phyloP scores from a whole-genome alignment of 2,329 filamentous ascomycete genomes.

The Parafenestella ontariensis region DNA sequence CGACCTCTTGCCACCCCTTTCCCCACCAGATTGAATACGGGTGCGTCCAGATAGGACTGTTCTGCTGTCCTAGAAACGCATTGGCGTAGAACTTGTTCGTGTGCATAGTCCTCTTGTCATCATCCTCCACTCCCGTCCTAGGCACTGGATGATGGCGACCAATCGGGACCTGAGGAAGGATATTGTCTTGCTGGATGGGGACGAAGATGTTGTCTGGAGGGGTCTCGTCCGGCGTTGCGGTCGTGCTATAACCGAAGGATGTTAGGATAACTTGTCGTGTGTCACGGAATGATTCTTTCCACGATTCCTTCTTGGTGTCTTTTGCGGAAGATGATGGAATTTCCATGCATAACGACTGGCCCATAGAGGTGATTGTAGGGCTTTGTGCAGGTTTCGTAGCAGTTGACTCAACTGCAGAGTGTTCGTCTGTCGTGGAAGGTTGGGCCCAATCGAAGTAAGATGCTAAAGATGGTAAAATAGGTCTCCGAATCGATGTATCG shows the following conservation, averaged over 20 bases:
- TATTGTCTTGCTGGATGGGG: conserved; percentile 50
- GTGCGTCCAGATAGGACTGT: conserved; percentile 73
- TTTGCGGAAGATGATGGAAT: background rate
- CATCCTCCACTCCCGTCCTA: conserved; percentile 47
- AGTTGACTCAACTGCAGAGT: background rate
- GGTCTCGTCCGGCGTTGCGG: conserved; percentile 5
- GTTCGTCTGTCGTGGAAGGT: background rate
- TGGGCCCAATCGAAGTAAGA: background rate
- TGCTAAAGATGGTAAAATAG: background rate
- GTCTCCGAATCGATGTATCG: background rate
- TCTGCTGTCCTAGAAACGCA: conserved; percentile 77
- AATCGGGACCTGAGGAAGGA: conserved; percentile 51
- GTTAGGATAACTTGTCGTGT: conserved; percentile 16
- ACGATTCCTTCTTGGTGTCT: conserved; percentile 4
- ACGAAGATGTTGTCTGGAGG: conserved; percentile 50
- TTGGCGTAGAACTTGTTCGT: conserved; percentile 79
- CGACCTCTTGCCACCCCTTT: conserved; percentile 56
- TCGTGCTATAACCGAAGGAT: conserved; percentile 13
- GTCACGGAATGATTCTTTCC: conserved; percentile 14
- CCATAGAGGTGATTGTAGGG: conserved; percentile 10
- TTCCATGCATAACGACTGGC: conserved; percentile 8
- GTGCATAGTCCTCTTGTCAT: conserved; percentile 58
- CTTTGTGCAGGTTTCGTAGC: background rate
- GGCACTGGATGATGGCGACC: conserved; percentile 51
- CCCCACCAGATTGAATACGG: conserved; percentile 60